Evolutionary conservation across 768 basidiomycete genomes (phyloP), one percentile per base, ranked within the genome.

Genomic region (Pleurotus djamor): DNA sequence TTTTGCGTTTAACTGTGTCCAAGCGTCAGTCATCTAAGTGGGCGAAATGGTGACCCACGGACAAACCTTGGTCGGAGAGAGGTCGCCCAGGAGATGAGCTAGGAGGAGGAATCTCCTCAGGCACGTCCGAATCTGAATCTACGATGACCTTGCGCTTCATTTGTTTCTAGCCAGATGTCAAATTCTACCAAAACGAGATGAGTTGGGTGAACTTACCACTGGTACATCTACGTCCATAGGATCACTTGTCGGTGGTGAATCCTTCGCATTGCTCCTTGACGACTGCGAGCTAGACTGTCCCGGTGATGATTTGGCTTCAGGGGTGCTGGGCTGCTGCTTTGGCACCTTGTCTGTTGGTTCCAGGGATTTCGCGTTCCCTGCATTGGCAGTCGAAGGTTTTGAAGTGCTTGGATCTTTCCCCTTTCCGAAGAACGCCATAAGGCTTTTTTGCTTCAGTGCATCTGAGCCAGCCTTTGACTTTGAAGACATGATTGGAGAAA

Each of bases 191-290:
- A 28, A 28, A 28, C 21, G 21, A 28, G 21, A 28, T 28, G 21
- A 28, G 3, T 28, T 28, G 21, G 3, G 21, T 28, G 21, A 28
- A 28, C 21, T 3, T 28, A 28, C 21, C 21, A 28, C 21, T 28
- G 21, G 21, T 84, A 91, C 86, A 67, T 92, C 90, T 8, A 92
- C 80, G 63, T 93, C 90, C 59, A 92, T 82, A 59, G 59, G 57
- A 62, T 92, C 89, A 63, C 90, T 92, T 2, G 89, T 89, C 0
- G 90, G 90, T 32, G 91, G 91, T 2, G 89, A 90, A 13, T 82
- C 80, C 33, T 73, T 75, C 43, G 66, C 57, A 62, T 78, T 87
- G 52, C 76, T 77, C 16, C 73, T 76, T 47, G 84, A 87, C 14
- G 78, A 79, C 36, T 66, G 60, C 3, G 76, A 76, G 60, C 71